Conservation (phyloP, 2,329 filamentous ascomycete genomes). For the Phialemoniopsis sp. region DNA sequence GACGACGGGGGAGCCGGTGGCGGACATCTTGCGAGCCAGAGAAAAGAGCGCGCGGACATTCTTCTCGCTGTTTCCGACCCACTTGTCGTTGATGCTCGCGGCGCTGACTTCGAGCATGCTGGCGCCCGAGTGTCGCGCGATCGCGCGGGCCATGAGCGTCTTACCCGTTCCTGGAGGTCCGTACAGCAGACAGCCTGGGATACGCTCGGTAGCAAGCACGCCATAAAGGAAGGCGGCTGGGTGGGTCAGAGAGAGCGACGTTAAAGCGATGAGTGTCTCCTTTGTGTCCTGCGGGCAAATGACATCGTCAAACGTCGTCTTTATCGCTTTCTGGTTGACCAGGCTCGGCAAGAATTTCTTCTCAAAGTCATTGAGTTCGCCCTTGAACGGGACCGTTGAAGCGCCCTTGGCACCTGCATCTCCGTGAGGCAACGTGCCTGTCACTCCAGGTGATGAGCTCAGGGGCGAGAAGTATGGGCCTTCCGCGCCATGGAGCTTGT, state of each 20-base stretch:
- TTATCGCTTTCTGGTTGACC: conserved; percentile 75
- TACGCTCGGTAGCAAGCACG: conserved; percentile 84
- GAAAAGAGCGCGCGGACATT: conserved; percentile 90
- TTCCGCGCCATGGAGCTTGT: conserved; percentile 9
- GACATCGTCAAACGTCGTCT: conserved; percentile 83
- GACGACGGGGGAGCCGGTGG: conserved; percentile 59
- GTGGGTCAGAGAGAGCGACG: conserved; percentile 77
- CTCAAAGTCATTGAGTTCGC: conserved; percentile 64
- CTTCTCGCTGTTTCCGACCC: conserved; percentile 93
- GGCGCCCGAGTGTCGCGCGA: conserved; percentile 64
- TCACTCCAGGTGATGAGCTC: neutral
- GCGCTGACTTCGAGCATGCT: conserved; percentile 84
- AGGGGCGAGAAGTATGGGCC: conserved; percentile 20
- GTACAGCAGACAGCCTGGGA: conserved; percentile 84
- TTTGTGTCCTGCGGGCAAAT: conserved; percentile 80
- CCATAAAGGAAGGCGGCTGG: conserved; percentile 97
- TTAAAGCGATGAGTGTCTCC: conserved; percentile 83
- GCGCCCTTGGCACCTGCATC: conserved; percentile 22
- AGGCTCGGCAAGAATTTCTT: conserved; percentile 78
- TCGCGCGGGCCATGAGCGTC: conserved; percentile 64
- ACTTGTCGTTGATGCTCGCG: conserved; percentile 93
- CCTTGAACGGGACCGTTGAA: conserved; percentile 5
- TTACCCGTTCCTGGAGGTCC: conserved; percentile 81
- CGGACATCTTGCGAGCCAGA: conserved; percentile 79
- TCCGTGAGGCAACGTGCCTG: conserved; percentile 4